Evolutionary conservation across 169 alveolate species (phyloP).

Genomic region (Plasmodium relictum): DNA sequence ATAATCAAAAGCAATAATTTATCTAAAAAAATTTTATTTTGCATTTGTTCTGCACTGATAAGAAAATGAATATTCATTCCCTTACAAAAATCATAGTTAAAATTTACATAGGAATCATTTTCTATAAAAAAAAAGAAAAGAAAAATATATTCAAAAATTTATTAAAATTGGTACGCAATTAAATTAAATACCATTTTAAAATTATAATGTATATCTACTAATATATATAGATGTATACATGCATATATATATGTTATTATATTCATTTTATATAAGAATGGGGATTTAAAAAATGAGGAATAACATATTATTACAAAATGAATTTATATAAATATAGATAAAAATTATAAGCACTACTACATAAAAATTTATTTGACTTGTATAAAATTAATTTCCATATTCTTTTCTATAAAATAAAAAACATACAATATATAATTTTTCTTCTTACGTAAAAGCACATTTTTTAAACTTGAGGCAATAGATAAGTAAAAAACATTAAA

Average conservation of each 20-base stretch:
- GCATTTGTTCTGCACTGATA: conserved; percentile 33
- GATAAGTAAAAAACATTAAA: conserved; percentile 25
- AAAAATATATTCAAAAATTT: too few species aligned
- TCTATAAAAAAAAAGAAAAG: conserved; percentile 6
- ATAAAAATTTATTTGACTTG: background rate
- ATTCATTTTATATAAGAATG: too few species aligned
- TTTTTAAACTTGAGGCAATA: background rate
- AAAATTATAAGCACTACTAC: background rate
- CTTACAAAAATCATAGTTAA: conserved; percentile 10
- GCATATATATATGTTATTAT: background rate
- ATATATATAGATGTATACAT: background rate
- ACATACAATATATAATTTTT: background rate
- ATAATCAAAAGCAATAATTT: background rate
- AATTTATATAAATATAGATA: background rate
- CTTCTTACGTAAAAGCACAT: conserved; percentile 27
- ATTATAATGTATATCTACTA: background rate
- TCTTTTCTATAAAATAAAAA: background rate
- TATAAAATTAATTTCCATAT: background rate
- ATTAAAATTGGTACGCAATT: too few species aligned
- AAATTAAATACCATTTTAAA: too few species aligned
- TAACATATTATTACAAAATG: background rate
- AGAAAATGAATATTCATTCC: conserved; percentile 53
- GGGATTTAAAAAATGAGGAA: background rate
- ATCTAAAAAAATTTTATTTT: background rate
- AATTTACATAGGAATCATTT: background rate